These are phyloP conservation scores for Phytophthora crassamura DNA, from an alignment of 352 stramenopile species.

Conservation along the genomic window DNA sequence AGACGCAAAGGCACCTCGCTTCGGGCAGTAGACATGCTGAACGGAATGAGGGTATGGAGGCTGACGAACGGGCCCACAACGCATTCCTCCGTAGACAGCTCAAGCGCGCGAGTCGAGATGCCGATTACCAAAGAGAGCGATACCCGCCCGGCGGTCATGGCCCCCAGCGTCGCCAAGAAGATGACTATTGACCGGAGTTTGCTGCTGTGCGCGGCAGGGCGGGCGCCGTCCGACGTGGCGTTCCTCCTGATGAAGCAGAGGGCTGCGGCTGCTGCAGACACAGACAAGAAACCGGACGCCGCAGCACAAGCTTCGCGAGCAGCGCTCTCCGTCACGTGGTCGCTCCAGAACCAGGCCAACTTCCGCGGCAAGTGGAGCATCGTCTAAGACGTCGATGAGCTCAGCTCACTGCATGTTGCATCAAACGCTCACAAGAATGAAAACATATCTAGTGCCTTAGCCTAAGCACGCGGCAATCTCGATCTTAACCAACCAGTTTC, in stretches of 20 bases:
- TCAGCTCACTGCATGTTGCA: neutral
- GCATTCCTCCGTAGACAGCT: neutral
- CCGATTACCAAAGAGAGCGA: too few species aligned
- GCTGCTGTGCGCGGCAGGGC: conserved; percentile 11
- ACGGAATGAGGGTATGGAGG: neutral
- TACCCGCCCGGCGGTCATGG: neutral
- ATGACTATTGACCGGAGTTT: neutral
- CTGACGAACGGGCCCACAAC: neutral
- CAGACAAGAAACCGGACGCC: neutral
- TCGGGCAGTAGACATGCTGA: conserved; percentile 7
- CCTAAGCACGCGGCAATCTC: conserved; percentile 35
- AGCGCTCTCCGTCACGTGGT: conserved; percentile 6
- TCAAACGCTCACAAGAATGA: conserved; percentile 20
- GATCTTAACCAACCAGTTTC: conserved; percentile 36
- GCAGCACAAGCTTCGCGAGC: neutral
- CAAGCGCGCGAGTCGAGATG: neutral
- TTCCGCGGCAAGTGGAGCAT: conserved; percentile 13
- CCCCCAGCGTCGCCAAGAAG: neutral
- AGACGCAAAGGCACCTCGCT: neutral
- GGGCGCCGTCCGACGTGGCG: conserved; percentile 4
- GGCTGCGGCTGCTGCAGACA: neutral
- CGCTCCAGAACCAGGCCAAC: conserved; percentile 13
- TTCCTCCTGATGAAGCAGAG: conserved; percentile 9
- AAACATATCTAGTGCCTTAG: conserved; percentile 52
- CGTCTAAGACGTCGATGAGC: neutral